Base-by-base conservation (phyloP, 2,329 filamentous ascomycete species). In the Xylariaceae sp. region DNA sequence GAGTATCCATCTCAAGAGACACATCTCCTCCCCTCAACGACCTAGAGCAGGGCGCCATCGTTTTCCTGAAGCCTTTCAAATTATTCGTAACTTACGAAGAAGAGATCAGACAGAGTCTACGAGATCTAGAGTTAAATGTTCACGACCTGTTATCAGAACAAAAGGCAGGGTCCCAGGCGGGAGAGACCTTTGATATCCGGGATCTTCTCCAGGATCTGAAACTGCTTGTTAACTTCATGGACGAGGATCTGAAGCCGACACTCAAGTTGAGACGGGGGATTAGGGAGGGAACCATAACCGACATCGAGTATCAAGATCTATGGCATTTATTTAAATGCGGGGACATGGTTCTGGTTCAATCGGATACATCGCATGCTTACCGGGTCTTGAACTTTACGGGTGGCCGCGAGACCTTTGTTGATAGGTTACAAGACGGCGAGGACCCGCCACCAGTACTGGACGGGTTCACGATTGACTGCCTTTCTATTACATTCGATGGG, bases 301-400 rank as follows among this genome's bases (percentile, higher is more conserved):
- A 44, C 4, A 49, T 53, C 18, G 39, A 48, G 8, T 53, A 49
- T 32, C 15, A 39, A 48, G 46, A 53, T 18, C 40, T 53, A 15
- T 53, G 46, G 45, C 51, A 53, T 22, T 7, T 54, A 12, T 54
- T 54, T 13, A 29, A 29, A 42, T 37, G 13, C 2, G 51, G 47
- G n/a, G 47, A 50, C 26, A 30, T 46, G 2, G 47, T 54, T 10
- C 2, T 53, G 30, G 40, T 36, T 30, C 40, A 39, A 21, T 49
- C 51, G 19, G 40, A 49, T 22, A 49, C 12, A 10, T 49, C 47
- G 10, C 51, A 54, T 50, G 51, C 51, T 16, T 54, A 54, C 13
- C 34, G 47, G 15, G 51, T 50, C 12, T 13, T 49, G 8, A 54
- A n/a, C 8, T 54, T 54, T 26, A 54, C 51, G 16, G 51, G 51